These are phyloP conservation scores for Starmerella riodocensis DNA, from an alignment of 805 yeast genomes.

Conservation along the genomic window DNA sequence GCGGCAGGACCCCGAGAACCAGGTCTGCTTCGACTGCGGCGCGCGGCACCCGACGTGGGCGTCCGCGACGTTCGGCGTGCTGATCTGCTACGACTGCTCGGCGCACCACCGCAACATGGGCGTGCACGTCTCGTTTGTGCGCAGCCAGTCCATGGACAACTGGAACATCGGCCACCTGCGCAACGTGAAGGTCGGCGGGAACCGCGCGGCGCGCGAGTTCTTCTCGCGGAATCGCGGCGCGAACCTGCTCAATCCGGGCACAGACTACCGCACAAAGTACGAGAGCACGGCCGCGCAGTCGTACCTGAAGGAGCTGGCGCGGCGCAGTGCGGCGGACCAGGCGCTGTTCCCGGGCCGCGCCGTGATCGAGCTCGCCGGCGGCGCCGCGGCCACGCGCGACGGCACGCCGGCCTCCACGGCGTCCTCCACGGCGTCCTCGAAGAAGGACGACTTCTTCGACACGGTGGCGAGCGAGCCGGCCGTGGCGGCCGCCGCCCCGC, in stretches of 20 bases:
- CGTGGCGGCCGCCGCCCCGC: slow-evolving; percentile 17
- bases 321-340: slow-evolving; percentile 54
- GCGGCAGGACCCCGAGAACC: slow-evolving; percentile 58
- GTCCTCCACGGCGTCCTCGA: slow-evolving; percentile 17
- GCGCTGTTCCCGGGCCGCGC: slow-evolving; percentile 48
- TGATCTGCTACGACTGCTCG: slow-evolving; percentile 86
- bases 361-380: slow-evolving; percentile 21
- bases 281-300: slow-evolving; percentile 64
- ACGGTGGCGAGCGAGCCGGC: slow-evolving; percentile 52
- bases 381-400: slow-evolving; percentile 40
- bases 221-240: slow-evolving; percentile 78
- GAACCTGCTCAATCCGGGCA: slow-evolving; percentile 41
- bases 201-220: slow-evolving; percentile 70
- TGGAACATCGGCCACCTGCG: slow-evolving; percentile 88
- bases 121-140: slow-evolving; percentile 89
- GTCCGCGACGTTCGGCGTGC: slow-evolving; percentile 88
- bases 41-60: slow-evolving; percentile 97
- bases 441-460: slow-evolving; percentile 72
- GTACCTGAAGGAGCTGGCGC: slow-evolving; percentile 68
- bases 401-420: slow-evolving; percentile 11
- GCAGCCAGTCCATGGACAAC: slow-evolving; percentile 80
- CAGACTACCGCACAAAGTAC: slow-evolving; percentile 65
- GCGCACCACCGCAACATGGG: slow-evolving; percentile 93
- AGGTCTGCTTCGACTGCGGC: slow-evolving; percentile 78
- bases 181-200: slow-evolving; percentile 88